phyloP scores from a whole-genome alignment of 129 eudicot genomes.

The sunflower (Helianthus annuus) region DNA sequence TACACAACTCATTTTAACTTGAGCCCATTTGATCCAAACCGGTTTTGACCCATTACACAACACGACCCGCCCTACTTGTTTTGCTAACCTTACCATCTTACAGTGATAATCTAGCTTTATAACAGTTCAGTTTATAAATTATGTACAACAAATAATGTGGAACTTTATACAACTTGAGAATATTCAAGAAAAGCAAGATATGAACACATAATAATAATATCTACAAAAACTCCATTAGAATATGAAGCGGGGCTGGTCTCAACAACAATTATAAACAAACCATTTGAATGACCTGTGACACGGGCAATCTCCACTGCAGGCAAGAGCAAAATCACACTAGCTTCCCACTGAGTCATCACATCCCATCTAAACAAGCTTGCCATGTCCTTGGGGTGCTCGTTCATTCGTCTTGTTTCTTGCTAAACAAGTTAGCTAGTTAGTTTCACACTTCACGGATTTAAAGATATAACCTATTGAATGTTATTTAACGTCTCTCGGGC shows the following conservation, averaged over 20 bases:
- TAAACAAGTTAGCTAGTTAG: constrained; percentile 14
- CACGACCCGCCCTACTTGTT: too few relatives aligned
- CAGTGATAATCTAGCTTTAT: background rate
- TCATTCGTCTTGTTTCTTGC: constrained; percentile 21
- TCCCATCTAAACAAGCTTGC: constrained; percentile 16
- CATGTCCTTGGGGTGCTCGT: constrained; percentile 21
- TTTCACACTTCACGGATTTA: constrained; percentile 14
- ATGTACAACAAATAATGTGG: constrained; percentile 27
- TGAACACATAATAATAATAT: constrained; percentile 15
- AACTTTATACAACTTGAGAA: constrained; percentile 31
- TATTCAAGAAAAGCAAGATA: constrained; percentile 22
- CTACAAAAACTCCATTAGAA: constrained; percentile 38
- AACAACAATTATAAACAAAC: constrained; percentile 21
- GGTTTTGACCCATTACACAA: too few relatives aligned
- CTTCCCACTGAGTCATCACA: constrained; percentile 29
- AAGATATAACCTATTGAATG: constrained; percentile 17
- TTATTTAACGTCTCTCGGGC: constrained; percentile 47
- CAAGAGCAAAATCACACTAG: constrained; percentile 26
- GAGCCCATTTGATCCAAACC: too few relatives aligned
- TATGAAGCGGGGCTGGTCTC: constrained; percentile 16
- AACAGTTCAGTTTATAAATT: constrained; percentile 3
- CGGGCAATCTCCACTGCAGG: constrained; percentile 23
- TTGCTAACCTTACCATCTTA: background rate
- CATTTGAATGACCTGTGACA: constrained; percentile 19
- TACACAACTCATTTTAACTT: too few relatives aligned